Conservation (phyloP, 2,329 filamentous ascomycete species). For the Colletotrichum sp. region DNA sequence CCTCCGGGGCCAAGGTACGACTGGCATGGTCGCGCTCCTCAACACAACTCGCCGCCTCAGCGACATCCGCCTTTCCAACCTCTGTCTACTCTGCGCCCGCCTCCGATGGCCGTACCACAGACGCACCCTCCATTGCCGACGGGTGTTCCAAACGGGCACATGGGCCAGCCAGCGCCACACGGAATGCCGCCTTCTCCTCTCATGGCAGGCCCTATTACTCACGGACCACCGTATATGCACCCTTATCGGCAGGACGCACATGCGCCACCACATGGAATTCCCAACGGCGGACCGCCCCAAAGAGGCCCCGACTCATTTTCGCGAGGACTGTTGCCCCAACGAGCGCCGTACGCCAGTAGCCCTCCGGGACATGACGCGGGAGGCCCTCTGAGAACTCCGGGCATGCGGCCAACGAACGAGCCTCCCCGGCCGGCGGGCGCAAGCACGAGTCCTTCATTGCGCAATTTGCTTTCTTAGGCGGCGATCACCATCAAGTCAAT, state of each 20-base stretch:
- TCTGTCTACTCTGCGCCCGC: slow-evolving; percentile 54
- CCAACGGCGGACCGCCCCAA: slow-evolving; percentile 46
- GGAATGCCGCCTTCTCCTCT: slow-evolving; percentile 54
- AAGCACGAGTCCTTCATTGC: slow-evolving; percentile 77
- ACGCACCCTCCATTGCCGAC: slow-evolving; percentile 44
- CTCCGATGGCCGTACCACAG: slow-evolving; percentile 48
- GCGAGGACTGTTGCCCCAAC: slow-evolving; percentile 46
- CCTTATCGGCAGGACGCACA: slow-evolving; percentile 32
- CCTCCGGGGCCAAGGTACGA: slow-evolving; percentile 32
- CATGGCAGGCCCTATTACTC: slow-evolving; percentile 38
- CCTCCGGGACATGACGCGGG: slow-evolving; percentile 38
- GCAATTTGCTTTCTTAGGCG: slow-evolving; percentile 70
- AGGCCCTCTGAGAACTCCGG: slow-evolving; percentile 28
- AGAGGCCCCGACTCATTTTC: slow-evolving; percentile 52
- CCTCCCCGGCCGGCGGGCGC: slow-evolving; percentile 56
- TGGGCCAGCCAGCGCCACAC: slow-evolving; percentile 46
- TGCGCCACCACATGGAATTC: slow-evolving; percentile 32
- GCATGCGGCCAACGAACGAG: slow-evolving; percentile 27
- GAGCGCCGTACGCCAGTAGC: slow-evolving; percentile 47
- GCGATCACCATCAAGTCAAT: not conserved
- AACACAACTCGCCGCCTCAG: slow-evolving; percentile 51
- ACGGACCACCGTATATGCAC: slow-evolving; percentile 31
- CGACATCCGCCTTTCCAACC: slow-evolving; percentile 41
- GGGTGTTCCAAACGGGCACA: slow-evolving; percentile 46
- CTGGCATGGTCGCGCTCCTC: slow-evolving; percentile 56